These are phyloP conservation scores for Isabelozyma rhagii DNA, from an alignment of 805 yeast genomes.

Conservation along the genomic window DNA sequence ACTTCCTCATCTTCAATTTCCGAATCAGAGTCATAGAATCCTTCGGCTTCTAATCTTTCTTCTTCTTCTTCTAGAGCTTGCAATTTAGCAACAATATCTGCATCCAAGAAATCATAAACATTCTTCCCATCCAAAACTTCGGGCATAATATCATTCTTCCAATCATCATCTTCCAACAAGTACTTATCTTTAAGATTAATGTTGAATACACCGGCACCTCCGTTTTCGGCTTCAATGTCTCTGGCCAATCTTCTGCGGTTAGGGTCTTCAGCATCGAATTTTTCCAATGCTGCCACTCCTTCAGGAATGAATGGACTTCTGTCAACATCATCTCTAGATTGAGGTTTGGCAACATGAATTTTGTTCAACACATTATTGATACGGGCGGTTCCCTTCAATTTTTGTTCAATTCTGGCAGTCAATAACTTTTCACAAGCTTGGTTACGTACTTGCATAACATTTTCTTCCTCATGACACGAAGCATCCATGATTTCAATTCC, in stretches of 20 bases:
- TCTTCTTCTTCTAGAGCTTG: constrained; percentile 97
- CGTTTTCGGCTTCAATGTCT: constrained; percentile 90
- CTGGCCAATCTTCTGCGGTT: constrained; percentile 76
- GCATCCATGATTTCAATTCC: constrained; percentile 92
- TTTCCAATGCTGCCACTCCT: constrained; percentile 53
- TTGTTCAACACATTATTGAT: constrained; percentile 86
- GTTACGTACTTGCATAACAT: constrained; percentile 93
- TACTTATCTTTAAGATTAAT: constrained; percentile 91
- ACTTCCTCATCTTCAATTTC: constrained; percentile 55
- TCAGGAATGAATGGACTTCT: constrained; percentile 85
- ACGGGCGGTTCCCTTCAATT: constrained; percentile 88
- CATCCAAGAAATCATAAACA: constrained; percentile 95
- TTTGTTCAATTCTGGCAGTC: constrained; percentile 94
- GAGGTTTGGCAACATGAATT: constrained; percentile 92
- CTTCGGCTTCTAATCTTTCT: constrained; percentile 88
- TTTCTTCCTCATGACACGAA: constrained; percentile 92
- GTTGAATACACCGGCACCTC: constrained; percentile 98
- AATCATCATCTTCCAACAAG: constrained; percentile 88
- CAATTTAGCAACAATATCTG: constrained; percentile 89
- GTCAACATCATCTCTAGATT: constrained; percentile 78
- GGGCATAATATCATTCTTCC: constrained; percentile 98
- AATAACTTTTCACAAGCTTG: constrained; percentile 95
- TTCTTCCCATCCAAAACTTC: constrained; percentile 94
- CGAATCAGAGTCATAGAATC: constrained; percentile 87
- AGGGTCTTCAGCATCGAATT: constrained; percentile 79